phyloP scores from a whole-genome alignment of 305 asterid species.

The Solanum chacoense region DNA sequence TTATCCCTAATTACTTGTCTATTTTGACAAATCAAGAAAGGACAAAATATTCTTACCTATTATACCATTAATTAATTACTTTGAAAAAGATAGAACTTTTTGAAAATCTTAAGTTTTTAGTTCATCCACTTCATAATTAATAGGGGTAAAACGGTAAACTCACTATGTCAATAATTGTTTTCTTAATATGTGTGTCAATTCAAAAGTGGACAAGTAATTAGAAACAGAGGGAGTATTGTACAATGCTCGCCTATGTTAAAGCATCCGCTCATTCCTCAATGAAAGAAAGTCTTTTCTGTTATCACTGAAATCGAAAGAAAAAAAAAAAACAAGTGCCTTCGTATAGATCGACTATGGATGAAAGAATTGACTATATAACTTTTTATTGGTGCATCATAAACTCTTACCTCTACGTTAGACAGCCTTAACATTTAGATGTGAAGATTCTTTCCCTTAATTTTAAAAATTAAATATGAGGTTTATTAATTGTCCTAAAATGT shows the following conservation, averaged over 20 bases:
- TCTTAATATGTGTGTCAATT: no score
- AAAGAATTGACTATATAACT: background rate
- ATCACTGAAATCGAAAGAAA: no score
- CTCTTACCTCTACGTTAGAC: background rate
- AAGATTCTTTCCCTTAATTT: background rate
- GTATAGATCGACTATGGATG: background rate
- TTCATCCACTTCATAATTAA: no score
- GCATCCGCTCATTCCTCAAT: background rate
- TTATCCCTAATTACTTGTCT: no score
- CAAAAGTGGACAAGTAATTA: no score
- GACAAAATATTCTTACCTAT: no score
- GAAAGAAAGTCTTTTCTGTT: background rate
- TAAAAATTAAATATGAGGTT: background rate
- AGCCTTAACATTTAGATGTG: background rate
- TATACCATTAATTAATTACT: no score
- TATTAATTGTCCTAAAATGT: background rate
- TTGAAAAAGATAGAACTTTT: no score
- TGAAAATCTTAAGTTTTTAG: no score
- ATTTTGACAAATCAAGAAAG: no score
- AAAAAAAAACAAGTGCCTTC: background rate
- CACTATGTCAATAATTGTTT: no score
- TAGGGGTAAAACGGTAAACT: no score
- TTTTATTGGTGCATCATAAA: background rate
- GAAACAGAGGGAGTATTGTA: background rate
- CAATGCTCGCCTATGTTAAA: background rate